Evolutionary conservation across 192 early-diverging fungal species (phyloP).

Genomic region (Phlyctochytrium bullatum): DNA sequence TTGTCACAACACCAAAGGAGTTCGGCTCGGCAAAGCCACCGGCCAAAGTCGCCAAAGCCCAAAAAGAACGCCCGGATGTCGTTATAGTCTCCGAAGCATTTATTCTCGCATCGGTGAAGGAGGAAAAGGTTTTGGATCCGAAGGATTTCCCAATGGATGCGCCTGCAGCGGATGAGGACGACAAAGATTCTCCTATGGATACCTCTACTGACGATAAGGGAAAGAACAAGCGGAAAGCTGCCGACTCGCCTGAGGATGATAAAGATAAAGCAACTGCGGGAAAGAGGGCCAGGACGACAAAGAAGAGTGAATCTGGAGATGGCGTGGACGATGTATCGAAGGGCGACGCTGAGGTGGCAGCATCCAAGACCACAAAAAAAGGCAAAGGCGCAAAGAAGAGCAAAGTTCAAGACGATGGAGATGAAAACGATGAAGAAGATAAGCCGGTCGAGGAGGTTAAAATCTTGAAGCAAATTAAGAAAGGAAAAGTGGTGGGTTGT

Average conservation of each 20-base stretch:
- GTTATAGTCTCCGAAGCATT: background rate
- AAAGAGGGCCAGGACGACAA: background rate
- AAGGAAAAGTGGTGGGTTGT: slow-evolving; percentile 27
- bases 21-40: background rate
- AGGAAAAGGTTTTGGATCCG: background rate
- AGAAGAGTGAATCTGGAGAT: background rate
- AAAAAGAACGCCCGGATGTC: background rate
- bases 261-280: background rate
- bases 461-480: slow-evolving; percentile 36
- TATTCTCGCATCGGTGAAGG: background rate
- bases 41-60: background rate
- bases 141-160: background rate
- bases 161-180: background rate
- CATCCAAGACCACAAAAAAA: slow-evolving; percentile 8
- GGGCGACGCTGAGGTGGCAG: background rate
- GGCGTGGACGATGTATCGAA: slow-evolving; percentile 1
- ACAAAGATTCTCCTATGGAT: too few species aligned
- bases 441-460: slow-evolving; percentile 27
- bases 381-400: slow-evolving; percentile 16
- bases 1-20: background rate
- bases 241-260: background rate
- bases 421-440: slow-evolving; percentile 16
- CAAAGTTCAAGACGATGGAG: slow-evolving; percentile 9
- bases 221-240: background rate
- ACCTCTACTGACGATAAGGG: slow-evolving; percentile 3